phyloP scores from a whole-genome alignment of 108 stramenopile genomes.

The Skeletonema costatum region DNA sequence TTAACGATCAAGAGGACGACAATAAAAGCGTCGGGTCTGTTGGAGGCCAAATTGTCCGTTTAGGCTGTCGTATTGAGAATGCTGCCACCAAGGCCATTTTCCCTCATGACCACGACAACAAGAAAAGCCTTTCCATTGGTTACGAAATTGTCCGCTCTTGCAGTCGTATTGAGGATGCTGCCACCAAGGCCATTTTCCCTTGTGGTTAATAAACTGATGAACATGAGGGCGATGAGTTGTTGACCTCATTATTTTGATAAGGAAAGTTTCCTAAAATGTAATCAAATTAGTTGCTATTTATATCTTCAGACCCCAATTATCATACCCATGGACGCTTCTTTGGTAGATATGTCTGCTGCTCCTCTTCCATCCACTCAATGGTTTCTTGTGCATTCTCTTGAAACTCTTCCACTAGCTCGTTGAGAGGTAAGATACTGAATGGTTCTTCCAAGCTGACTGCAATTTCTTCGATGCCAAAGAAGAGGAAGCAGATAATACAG shows the following conservation, averaged over 20 bases:
- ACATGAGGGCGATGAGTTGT: background rate
- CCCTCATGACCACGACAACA: background rate
- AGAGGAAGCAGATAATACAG: conserved; percentile 58
- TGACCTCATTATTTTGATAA: background rate
- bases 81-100: no score
- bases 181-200: background rate
- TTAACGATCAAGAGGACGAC: conserved; percentile 2
- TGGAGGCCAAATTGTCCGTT: background rate
- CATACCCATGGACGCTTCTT: background rate
- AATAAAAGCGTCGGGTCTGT: background rate
- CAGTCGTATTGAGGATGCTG: background rate
- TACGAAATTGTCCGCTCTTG: no score
- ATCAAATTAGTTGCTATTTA: background rate
- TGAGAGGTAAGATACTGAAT: conserved; percentile 75
- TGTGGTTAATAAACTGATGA: background rate
- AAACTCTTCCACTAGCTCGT: conserved; percentile 7
- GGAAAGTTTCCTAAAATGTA: background rate
- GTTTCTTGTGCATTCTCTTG: conserved; percentile 7
- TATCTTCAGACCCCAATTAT: background rate
- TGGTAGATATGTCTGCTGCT: background rate
- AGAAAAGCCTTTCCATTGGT: no score
- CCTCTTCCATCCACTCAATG: conserved; percentile 5
- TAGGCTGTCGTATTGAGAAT: background rate
- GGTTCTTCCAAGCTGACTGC: conserved; percentile 87
- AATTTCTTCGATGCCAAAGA: conserved; percentile 89